Evolutionary conservation across 2,329 filamentous ascomycete species (phyloP), one percentile per base, ranked within the genome.

Genomic region (Akanthomyces dipterigenus): DNA sequence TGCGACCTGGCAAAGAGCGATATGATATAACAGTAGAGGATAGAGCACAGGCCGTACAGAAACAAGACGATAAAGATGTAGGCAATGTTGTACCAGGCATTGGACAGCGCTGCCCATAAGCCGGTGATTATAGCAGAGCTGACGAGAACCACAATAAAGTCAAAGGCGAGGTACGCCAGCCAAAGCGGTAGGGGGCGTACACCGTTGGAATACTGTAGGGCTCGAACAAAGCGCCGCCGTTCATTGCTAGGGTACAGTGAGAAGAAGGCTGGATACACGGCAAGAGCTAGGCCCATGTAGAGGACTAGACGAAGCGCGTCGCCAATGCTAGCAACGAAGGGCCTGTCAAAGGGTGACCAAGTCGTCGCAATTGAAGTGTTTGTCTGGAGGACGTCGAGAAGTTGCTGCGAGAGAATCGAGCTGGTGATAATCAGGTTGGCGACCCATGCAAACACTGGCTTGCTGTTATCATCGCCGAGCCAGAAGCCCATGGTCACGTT

Each of bases 161-260:
- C 93, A 69, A 96, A 96, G 0, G 80, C 69, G 1, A 89, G 79
- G 70, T 97, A 96, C 1, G 93, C 90, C 5, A 90, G 74, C 93
- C 93, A 97, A 1, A 97, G 78, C 0, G 92, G 91, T 9, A 90
- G 78, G 0, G 90, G 88, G 14, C 90, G 82, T 31, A 96, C 91
- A 51, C 93, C 93, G 69, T 96, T 97, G 59, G 90, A 96, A 74
- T 96, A 97, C 72, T 97, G 88, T 34, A 97, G 78, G 18, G 89
- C 89, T 56, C 93, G 85, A 26, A 97, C 90, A 65, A 91, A 89
- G 55, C 86, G 80, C 12, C 91, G 78, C 28, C 91, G 83, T 73
- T 97, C 93, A 31, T 89, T 79, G n/a, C 91, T 96, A 0, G 91
- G 90, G 69, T 97, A 97, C 5, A 97, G 78, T 0, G 90, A 85